Conservation (phyloP, 2,329 filamentous ascomycete genomes). For the Aspergillus sojae region DNA sequence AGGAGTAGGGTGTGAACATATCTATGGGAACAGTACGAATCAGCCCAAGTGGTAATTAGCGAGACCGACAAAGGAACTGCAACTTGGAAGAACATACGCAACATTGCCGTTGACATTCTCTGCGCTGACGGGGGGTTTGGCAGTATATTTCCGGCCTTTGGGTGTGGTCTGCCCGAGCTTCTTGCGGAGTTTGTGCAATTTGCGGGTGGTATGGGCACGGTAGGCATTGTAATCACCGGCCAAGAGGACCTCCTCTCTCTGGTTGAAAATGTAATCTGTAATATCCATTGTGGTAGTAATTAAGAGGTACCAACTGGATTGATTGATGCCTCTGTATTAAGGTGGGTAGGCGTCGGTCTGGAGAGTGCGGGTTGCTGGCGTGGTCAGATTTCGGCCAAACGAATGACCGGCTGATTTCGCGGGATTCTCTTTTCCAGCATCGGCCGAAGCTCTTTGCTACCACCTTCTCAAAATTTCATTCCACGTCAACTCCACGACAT, state of each 20-base stretch:
- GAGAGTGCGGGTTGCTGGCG: slow-evolving; percentile 23
- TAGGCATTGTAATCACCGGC: slow-evolving; percentile 89
- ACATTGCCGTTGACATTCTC: slow-evolving; percentile 73
- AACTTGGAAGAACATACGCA: slow-evolving; percentile 61
- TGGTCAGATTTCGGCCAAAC: slow-evolving; percentile 37
- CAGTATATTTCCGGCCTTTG: slow-evolving; percentile 82
- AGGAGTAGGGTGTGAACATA: slow-evolving; percentile 79
- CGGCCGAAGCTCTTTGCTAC: slow-evolving; percentile 21
- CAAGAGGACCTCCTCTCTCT: slow-evolving; percentile 79
- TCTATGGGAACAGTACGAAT: slow-evolving; percentile 48
- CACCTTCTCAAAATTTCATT: slow-evolving; percentile 22
- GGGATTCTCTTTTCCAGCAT: slow-evolving; percentile 31
- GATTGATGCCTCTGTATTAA: slow-evolving; percentile 5
- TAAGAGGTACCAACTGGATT: slow-evolving; percentile 2
- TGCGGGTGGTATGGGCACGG: slow-evolving; percentile 75
- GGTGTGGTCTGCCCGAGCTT: slow-evolving; percentile 81
- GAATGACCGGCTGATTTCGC: slow-evolving; percentile 31
- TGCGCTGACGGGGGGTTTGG: slow-evolving; percentile 70
- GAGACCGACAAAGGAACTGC: neutral
- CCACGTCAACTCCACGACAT: slow-evolving; percentile 14
- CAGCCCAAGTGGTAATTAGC: neutral
- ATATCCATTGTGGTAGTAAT: slow-evolving; percentile 72
- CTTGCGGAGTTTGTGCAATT: slow-evolving; percentile 79
- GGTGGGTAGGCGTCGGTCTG: slow-evolving; percentile 21
- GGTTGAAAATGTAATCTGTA: slow-evolving; percentile 77